Evolutionary conservation across 257 asterid genomes (phyloP).

Genomic region (Penstemon newberryi): DNA sequence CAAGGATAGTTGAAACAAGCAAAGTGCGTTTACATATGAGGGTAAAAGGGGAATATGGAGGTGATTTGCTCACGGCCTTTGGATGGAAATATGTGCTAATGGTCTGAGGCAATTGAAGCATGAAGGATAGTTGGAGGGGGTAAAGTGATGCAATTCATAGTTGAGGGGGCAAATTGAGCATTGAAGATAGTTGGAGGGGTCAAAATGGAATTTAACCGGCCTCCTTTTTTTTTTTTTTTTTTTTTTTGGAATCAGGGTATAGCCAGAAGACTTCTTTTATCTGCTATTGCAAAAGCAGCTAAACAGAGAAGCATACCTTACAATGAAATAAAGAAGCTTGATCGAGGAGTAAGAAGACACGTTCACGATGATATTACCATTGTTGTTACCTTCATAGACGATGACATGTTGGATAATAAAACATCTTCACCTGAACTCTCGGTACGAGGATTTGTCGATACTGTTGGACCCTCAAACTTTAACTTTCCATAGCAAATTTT

Average conservation of each 20-base stretch:
- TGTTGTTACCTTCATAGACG: slow-evolving; percentile 65
- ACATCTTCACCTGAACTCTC: slow-evolving; percentile 43
- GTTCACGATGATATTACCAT: slow-evolving; percentile 76
- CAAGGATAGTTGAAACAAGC: neutral
- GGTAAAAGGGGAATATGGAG: too few species aligned
- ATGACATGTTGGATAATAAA: slow-evolving; percentile 37
- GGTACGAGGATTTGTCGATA: slow-evolving; percentile 54
- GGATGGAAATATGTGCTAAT: too few species aligned
- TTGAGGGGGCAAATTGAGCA: too few species aligned
- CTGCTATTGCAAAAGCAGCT: slow-evolving; percentile 55
- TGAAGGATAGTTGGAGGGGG: too few species aligned
- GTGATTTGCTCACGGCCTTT: too few species aligned
- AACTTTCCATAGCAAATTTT: slow-evolving; percentile 26
- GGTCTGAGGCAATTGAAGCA: too few species aligned
- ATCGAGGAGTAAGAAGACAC: slow-evolving; percentile 50
- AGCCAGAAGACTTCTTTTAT: slow-evolving; percentile 60
- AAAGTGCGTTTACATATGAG: too few species aligned
- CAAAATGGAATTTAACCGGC: too few species aligned
- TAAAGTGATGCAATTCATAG: too few species aligned
- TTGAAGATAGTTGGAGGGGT: too few species aligned
- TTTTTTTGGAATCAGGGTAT: slow-evolving; percentile 50
- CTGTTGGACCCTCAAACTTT: slow-evolving; percentile 53
- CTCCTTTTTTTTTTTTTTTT: too few species aligned
- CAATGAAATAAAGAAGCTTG: slow-evolving; percentile 46
- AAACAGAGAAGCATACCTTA: slow-evolving; percentile 43